These are phyloP conservation scores for Mycena vitilis DNA, from an alignment of 768 basidiomycete species.

Conservation along the genomic window DNA sequence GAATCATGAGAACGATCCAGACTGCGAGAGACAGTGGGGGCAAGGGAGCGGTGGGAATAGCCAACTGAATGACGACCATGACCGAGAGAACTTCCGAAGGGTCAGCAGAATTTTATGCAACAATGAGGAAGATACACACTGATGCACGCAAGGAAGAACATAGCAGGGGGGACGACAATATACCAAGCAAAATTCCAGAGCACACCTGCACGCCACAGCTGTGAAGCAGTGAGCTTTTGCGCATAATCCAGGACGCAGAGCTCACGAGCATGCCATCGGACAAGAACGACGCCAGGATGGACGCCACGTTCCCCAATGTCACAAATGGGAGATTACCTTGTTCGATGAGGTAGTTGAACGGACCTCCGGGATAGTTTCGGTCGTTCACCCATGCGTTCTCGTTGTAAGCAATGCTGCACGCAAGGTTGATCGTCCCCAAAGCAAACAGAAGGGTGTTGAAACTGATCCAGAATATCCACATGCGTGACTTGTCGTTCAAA, in stretches of 20 bases:
- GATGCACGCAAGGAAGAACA: conserved; percentile 38
- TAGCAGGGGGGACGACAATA: conserved; percentile 35
- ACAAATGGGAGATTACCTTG: conserved; percentile 41
- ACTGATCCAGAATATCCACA: conserved; percentile 28
- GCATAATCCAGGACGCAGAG: background rate
- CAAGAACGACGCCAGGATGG: conserved; percentile 47
- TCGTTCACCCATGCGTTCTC: conserved; percentile 35
- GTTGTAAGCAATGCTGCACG: conserved; percentile 31
- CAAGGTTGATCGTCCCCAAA: conserved; percentile 33
- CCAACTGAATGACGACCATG: conserved; percentile 45
- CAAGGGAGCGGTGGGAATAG: conserved; percentile 40
- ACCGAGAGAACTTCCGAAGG: conserved; percentile 44
- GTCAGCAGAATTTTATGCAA: background rate
- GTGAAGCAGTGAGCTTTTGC: background rate
- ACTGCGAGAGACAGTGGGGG: conserved; percentile 47
- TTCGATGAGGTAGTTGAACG: conserved; percentile 45
- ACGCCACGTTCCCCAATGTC: conserved; percentile 39
- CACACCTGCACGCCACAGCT: conserved; percentile 52
- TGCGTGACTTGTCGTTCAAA: background rate
- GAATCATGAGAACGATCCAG: conserved; percentile 48
- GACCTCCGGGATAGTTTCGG: conserved; percentile 33
- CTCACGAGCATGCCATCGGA: conserved; percentile 54
- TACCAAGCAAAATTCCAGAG: conserved; percentile 43
- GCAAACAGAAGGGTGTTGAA: conserved; percentile 26
- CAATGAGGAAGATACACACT: conserved; percentile 17